Evolutionary conservation across 495 filamentous ascomycete species (phyloP).

Genomic region (Penicillium soppii): DNA sequence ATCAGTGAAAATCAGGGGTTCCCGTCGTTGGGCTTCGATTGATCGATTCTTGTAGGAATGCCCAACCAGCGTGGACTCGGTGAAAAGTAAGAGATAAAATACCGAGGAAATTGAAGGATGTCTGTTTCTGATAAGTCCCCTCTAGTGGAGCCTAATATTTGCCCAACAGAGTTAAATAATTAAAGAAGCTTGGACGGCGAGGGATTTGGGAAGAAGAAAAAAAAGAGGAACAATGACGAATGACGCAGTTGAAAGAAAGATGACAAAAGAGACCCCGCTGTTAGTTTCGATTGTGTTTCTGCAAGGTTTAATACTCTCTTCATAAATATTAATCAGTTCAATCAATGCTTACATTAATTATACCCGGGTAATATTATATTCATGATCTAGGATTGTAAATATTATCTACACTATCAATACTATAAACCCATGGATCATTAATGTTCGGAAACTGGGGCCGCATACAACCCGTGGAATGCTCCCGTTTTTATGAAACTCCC

Average conservation of each 20-base stretch:
- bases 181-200: neutral
- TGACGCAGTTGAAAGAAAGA: slow-evolving; percentile 13
- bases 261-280: neutral
- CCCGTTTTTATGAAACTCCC: slow-evolving; percentile 4
- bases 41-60: slow-evolving; percentile 2
- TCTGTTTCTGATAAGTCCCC: slow-evolving; percentile 8
- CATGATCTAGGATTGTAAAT: no score
- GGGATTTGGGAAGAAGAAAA: slow-evolving; percentile 1
- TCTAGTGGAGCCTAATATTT: slow-evolving; percentile 12
- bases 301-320: neutral
- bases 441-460: slow-evolving; percentile 10
- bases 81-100: neutral
- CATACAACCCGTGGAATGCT: slow-evolving; percentile 5
- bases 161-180: slow-evolving; percentile 5
- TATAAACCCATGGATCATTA: slow-evolving; percentile 9
- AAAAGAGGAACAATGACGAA: slow-evolving; percentile 2
- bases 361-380: no score
- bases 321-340: neutral
- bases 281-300: neutral
- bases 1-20: neutral
- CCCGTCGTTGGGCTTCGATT: neutral
- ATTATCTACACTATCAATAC: no score
- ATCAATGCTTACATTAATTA: no score
- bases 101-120: slow-evolving; percentile 10
- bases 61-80: neutral